Percentiles rank a stretch among this genome's conserved stretches.
phyloP scores from a whole-genome alignment of 208 protist genomes.

The Wallacemonas sp. region DNA sequence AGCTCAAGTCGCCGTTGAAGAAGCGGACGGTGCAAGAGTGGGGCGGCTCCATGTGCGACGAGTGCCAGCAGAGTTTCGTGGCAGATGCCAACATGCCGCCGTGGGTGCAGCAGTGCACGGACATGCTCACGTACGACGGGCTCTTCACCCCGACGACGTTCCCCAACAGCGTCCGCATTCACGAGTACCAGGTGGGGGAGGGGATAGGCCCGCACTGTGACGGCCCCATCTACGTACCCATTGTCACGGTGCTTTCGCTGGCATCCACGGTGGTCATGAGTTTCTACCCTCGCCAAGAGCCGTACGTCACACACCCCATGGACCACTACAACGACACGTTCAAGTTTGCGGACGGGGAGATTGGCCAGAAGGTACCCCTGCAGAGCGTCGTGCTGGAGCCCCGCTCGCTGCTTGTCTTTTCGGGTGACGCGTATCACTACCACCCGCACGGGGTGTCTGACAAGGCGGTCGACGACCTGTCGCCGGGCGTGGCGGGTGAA shows the following conservation, averaged over 20 bases:
- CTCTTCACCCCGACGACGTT: slow-evolving; percentile 87
- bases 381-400: slow-evolving; percentile 85
- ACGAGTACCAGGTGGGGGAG: slow-evolving; percentile 85
- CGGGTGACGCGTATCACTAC: slow-evolving; percentile 78
- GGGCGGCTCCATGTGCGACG: slow-evolving; percentile 87
- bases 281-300: slow-evolving; percentile 81
- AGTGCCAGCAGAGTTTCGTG: slow-evolving; percentile 87
- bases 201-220: slow-evolving; percentile 90
- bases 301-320: slow-evolving; percentile 79
- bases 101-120: slow-evolving; percentile 74
- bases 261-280: slow-evolving; percentile 81
- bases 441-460: slow-evolving; percentile 88
- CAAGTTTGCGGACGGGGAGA: slow-evolving; percentile 71
- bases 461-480: slow-evolving; percentile 53
- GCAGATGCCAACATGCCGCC: slow-evolving; percentile 83
- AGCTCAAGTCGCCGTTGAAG: slow-evolving; percentile 76
- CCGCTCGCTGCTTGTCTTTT: slow-evolving; percentile 83
- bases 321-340: slow-evolving; percentile 94
- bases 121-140: slow-evolving; percentile 86
- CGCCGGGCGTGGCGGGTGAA: slow-evolving; percentile 44
- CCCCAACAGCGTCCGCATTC: slow-evolving; percentile 90
- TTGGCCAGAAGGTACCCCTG: slow-evolving; percentile 55
- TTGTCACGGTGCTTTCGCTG: slow-evolving; percentile 79
- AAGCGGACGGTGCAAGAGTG: slow-evolving; percentile 90
- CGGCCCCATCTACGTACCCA: slow-evolving; percentile 87